Conservation (phyloP, 345 rosid genomes). For the Trapa incisa region DNA sequence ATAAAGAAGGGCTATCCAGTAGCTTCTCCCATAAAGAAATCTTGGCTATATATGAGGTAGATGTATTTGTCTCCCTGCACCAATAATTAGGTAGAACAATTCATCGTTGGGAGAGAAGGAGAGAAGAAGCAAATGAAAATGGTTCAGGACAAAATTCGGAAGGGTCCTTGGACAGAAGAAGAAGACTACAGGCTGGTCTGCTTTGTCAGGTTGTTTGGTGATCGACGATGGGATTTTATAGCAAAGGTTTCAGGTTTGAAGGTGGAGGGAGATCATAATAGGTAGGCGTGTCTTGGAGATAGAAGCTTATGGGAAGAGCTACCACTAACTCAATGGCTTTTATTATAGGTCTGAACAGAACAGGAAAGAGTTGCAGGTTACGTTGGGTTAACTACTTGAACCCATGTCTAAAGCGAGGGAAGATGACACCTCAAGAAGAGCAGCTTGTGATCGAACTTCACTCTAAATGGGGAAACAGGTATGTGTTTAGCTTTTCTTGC, state of each 20-base stretch:
- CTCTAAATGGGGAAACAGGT: constrained; percentile 97
- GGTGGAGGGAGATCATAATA: constrained; percentile 97
- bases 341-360: constrained; percentile 94
- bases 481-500: constrained; percentile 10
- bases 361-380: constrained; percentile 99
- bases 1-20: constrained; percentile 17
- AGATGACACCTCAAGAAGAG: constrained; percentile 96
- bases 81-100: constrained; percentile 16
- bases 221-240: constrained; percentile 96
- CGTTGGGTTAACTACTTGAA: constrained; percentile 99
- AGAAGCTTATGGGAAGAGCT: constrained; percentile 41
- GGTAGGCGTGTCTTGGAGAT: constrained; percentile 57
- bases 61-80: constrained; percentile 14
- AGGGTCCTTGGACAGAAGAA: constrained; percentile 98
- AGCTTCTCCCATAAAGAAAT: constrained; percentile 15
- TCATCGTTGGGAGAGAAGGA: constrained; percentile 4
- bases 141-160: constrained; percentile 58
- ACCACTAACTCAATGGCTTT: constrained; percentile 54
- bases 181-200: constrained; percentile 76
- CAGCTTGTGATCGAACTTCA: constrained; percentile 85
- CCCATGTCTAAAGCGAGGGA: constrained; percentile 96
- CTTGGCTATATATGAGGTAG: constrained; percentile 27
- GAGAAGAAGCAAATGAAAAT: constrained; percentile 25
- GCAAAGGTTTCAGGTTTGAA: constrained; percentile 99
- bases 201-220: constrained; percentile 90